Evolutionary conservation across 331 rosid genomes (phyloP).

Genomic region (Saraca asoca): DNA sequence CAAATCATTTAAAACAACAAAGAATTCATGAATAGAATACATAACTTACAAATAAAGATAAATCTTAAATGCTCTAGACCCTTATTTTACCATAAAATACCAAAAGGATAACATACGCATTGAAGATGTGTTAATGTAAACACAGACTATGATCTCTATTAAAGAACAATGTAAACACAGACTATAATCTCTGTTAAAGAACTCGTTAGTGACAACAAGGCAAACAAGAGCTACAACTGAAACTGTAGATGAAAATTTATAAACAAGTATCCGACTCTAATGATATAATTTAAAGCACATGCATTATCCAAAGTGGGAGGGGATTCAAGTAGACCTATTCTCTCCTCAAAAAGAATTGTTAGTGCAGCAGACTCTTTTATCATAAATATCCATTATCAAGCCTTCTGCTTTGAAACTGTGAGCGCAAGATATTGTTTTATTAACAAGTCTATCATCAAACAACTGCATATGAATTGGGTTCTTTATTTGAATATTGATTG

Average conservation of each 20-base stretch:
- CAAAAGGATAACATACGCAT: conserved; percentile 18
- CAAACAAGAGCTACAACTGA: conserved; percentile 12
- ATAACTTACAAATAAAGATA: background rate
- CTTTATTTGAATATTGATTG: background rate
- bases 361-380: conserved; percentile 14
- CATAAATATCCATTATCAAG: background rate
- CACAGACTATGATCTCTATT: conserved; percentile 15
- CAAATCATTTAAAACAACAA: background rate
- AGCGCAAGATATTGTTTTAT: conserved; percentile 1
- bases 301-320: conserved; percentile 10
- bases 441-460: conserved; percentile 14
- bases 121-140: conserved; percentile 28
- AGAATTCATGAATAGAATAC: conserved; percentile 18
- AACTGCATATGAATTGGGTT: conserved; percentile 22
- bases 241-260: background rate
- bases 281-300: conserved; percentile 9
- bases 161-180: conserved; percentile 13
- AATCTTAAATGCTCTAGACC: background rate
- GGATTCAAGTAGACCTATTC: too few species aligned
- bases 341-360: background rate
- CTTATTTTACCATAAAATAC: conserved; percentile 21
- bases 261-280: conserved; percentile 15
- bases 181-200: conserved; percentile 1
- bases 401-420: conserved; percentile 19
- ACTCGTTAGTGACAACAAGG: too few species aligned